Base-by-base conservation (phyloP, 2,329 filamentous ascomycete genomes). In the Calonectria multiphialidica region DNA sequence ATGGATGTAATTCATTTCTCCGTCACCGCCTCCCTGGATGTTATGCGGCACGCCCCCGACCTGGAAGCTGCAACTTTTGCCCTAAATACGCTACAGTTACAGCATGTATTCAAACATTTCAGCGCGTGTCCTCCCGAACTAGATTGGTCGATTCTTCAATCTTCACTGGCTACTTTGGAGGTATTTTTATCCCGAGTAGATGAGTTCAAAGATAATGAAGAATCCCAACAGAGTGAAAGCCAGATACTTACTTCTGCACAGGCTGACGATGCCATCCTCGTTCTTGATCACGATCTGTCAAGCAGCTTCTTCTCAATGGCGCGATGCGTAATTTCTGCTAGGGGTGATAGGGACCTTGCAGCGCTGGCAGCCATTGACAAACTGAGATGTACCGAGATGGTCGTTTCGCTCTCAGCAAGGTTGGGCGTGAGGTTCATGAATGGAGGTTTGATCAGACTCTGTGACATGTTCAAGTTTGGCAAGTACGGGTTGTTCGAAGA, bases 1-100 rank as follows among this genome's bases (percentile, higher is more conserved):
- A 85, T 88, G 82, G 89, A 91, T 68, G 83, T 91, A 37, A 77
- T 92, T 15, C 80, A 87, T 63, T 84, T 85, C 67, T 89, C 87
- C 5, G 81, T 87, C 44, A 82, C 82, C 59, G 84, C 88, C 1
- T 90, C 88, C 12, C 78, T 89, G 44, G 87, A 90, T 72, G 88
- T 90, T 3, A 83, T 91, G 78, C 83, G 79, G 62, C 83, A 87
- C 42, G 84, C 88, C 0, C 79, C 81, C 16, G 84, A 87, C 28
- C 81, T 91, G 9, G 84, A 84, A 68, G 82, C 86, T 18, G 87
- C 86, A 7, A 86, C 87, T 2, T 88, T 88, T 71, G 87, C 85
- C 16, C 76, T 91, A 35, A 90, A 87, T 67, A 84, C 83, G 2
- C 83, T 81, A 42, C 89, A 90, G 77, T 79, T 91, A 30, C 86